A percentile compares a stretch with the other conserved stretches of the same genome.
phyloP scores from a whole-genome alignment of 148 eudicot species.

The Gaultheria prostrata region DNA sequence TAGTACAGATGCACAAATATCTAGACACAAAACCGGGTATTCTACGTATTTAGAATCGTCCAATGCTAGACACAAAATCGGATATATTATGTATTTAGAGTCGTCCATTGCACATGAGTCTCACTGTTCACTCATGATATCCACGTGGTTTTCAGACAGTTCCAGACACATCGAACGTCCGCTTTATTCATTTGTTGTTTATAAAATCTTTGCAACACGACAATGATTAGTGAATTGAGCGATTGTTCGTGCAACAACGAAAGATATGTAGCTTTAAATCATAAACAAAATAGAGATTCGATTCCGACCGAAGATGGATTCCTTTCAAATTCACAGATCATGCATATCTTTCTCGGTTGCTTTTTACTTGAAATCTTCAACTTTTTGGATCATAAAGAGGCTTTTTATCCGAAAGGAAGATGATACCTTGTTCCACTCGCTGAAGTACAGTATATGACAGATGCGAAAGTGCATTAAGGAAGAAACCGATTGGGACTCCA shows the following conservation, averaged over 20 bases:
- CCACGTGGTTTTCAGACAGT: background rate
- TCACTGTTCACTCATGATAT: background rate
- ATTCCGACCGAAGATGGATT: background rate
- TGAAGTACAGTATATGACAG: background rate
- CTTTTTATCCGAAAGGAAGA: slow-evolving; percentile 9
- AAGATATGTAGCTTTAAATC: background rate
- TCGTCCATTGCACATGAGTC: background rate
- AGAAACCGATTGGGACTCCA: background rate
- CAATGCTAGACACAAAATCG: background rate
- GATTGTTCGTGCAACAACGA: background rate
- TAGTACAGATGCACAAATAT: background rate
- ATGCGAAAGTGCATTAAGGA: background rate
- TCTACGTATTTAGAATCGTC: background rate
- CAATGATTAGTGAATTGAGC: background rate
- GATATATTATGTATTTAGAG: background rate
- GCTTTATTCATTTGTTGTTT: too few species aligned
- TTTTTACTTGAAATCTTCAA: background rate
- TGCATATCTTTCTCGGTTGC: background rate
- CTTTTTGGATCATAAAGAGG: background rate
- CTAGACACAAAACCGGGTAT: background rate
- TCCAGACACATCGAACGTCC: background rate
- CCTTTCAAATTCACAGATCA: background rate
- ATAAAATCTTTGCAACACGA: background rate
- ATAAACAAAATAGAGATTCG: background rate
- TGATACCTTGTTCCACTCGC: slow-evolving; percentile 4